Conservation (phyloP, 2,329 filamentous ascomycete genomes). For the Coniochaeta prunicola region DNA sequence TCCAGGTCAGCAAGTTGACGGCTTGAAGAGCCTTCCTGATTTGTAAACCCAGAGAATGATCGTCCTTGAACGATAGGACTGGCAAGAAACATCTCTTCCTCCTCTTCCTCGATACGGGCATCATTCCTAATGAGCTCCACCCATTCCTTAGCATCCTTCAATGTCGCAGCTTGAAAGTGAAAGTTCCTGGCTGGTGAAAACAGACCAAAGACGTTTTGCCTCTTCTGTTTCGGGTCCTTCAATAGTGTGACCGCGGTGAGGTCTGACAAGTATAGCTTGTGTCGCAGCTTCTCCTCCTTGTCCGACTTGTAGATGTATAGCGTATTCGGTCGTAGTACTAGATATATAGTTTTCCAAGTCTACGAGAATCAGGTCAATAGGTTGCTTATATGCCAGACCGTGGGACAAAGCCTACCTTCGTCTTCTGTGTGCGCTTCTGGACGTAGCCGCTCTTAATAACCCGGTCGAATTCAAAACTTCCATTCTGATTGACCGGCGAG, state of each 20-base stretch:
- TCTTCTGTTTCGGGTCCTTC: constrained; percentile 81
- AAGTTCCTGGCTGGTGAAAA: constrained; percentile 90
- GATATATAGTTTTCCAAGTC: constrained; percentile 84
- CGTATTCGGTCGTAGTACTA: constrained; percentile 84
- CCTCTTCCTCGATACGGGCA: constrained; percentile 80
- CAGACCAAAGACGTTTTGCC: constrained; percentile 81
- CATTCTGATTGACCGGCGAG: constrained; percentile 87
- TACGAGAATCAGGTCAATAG: constrained; percentile 25
- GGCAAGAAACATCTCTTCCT: constrained; percentile 72
- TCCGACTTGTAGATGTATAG: constrained; percentile 91
- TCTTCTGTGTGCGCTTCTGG: constrained; percentile 85
- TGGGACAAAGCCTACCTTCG: constrained; percentile 57
- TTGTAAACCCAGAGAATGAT: constrained; percentile 25
- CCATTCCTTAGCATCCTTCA: constrained; percentile 78
- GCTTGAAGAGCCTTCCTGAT: constrained; percentile 6
- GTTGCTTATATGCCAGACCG: background rate
- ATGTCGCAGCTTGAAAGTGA: constrained; percentile 72
- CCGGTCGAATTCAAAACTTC: constrained; percentile 91
- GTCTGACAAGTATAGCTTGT: constrained; percentile 82
- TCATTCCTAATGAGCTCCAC: constrained; percentile 72
- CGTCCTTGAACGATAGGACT: constrained; percentile 52
- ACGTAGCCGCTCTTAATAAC: constrained; percentile 86
- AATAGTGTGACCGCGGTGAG: constrained; percentile 85
- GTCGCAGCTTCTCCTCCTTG: constrained; percentile 80
- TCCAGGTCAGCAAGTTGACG: constrained; percentile 27